These are phyloP conservation scores for Quercus lobata DNA, from an alignment of 331 rosid genomes.

Conservation along the genomic window DNA sequence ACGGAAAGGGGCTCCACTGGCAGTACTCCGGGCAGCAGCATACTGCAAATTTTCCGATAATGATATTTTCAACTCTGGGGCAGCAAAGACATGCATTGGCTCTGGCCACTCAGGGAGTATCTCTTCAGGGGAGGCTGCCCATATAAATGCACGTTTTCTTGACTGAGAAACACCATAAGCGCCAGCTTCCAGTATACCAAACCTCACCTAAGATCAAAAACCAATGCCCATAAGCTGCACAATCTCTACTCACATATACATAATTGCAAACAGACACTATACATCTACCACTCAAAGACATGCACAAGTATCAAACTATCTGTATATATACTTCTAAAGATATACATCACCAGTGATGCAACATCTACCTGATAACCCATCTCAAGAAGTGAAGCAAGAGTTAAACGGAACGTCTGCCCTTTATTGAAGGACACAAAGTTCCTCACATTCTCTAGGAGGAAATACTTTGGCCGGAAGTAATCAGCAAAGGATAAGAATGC, in stretches of 20 bases:
- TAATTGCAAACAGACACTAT: background rate
- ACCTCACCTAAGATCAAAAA: constrained; percentile 63
- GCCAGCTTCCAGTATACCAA: constrained; percentile 96
- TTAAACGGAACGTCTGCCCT: constrained; percentile 88
- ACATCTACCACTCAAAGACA: background rate
- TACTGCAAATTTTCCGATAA: constrained; percentile 57
- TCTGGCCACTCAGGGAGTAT: constrained; percentile 97
- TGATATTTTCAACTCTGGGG: constrained; percentile 71
- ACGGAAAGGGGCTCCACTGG: constrained; percentile 90
- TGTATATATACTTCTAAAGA: background rate
- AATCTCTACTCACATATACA: background rate
- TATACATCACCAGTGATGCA: background rate
- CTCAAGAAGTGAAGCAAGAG: constrained; percentile 93
- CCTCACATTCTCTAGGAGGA: constrained; percentile 94
- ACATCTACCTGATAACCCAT: constrained; percentile 92
- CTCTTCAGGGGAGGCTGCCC: constrained; percentile 97
- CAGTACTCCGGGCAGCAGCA: constrained; percentile 86
- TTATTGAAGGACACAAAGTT: constrained; percentile 87
- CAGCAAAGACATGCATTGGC: constrained; percentile 91
- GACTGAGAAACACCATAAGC: constrained; percentile 96
- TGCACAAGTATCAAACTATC: background rate
- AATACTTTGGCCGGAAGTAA: constrained; percentile 96
- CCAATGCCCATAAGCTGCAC: constrained; percentile 1
- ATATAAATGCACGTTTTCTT: constrained; percentile 90
- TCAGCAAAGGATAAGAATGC: constrained; percentile 96